Evolutionary conservation across 768 basidiomycete species (phyloP).

Genomic region (Suillus occidentalis): DNA sequence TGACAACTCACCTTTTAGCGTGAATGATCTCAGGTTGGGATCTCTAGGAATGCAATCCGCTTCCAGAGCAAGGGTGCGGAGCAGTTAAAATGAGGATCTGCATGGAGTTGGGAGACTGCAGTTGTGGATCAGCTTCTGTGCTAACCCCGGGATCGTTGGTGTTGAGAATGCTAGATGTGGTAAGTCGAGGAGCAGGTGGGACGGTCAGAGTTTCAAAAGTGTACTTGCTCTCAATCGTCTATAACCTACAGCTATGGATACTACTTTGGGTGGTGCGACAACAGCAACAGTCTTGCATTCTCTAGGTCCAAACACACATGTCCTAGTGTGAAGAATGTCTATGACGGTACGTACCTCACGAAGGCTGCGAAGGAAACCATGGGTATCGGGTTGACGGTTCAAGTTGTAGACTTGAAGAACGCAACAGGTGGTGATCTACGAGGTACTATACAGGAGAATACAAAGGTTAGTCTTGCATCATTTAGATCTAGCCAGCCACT

Average conservation of each 20-base stretch:
- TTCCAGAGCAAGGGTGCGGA: constrained; percentile 46
- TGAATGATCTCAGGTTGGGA: constrained; percentile 51
- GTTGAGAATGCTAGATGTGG: neutral
- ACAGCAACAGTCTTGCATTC: constrained; percentile 83
- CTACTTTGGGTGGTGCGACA: constrained; percentile 76
- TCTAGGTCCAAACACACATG: constrained; percentile 71
- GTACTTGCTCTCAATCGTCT: no score
- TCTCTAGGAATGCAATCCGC: constrained; percentile 38
- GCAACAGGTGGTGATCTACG: constrained; percentile 63
- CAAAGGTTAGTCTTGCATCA: constrained; percentile 58
- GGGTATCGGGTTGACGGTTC: constrained; percentile 28
- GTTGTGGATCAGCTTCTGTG: neutral
- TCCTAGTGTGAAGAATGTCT: constrained; percentile 90
- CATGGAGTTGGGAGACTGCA: constrained; percentile 1
- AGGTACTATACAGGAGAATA: constrained; percentile 69
- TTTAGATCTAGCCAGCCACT: neutral
- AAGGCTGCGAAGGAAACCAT: constrained; percentile 64
- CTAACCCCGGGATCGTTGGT: neutral
- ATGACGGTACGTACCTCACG: constrained; percentile 89
- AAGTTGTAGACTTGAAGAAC: constrained; percentile 72
- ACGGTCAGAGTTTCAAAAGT: no score
- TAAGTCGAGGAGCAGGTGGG: neutral
- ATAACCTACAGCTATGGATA: no score
- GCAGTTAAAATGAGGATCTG: constrained; percentile 38
- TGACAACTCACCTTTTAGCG: constrained; percentile 55